phyloP scores from a whole-genome alignment of 2,329 filamentous ascomycete genomes.

The Hypoxylon sp. region DNA sequence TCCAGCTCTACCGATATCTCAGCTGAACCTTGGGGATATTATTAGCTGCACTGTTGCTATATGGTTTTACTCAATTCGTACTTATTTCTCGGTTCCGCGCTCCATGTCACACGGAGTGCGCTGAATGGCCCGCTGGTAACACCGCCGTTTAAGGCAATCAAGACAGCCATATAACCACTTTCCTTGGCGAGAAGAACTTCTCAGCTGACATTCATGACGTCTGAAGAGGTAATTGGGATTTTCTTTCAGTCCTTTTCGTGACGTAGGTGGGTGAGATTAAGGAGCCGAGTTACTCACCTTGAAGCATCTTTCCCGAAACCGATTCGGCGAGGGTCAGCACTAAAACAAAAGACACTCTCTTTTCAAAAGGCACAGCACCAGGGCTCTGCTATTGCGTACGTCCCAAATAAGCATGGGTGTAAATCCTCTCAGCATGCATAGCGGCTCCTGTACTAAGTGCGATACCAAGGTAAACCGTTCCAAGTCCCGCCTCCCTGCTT shows the following conservation, averaged over 20 bases:
- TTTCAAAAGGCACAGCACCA: not conserved
- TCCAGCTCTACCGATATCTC: not conserved
- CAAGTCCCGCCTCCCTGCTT: not conserved
- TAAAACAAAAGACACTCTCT: not conserved
- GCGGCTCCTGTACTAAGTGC: slow-evolving; percentile 3
- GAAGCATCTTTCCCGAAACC: not conserved
- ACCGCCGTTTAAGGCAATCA: not conserved
- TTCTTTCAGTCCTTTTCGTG: not conserved
- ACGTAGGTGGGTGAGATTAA: not conserved
- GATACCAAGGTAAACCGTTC: not conserved
- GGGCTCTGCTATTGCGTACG: not conserved
- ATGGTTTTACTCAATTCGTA: not conserved
- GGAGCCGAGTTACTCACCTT: not conserved
- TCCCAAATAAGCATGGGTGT: not conserved
- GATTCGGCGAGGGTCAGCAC: slow-evolving; percentile 5
- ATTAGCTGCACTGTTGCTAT: not conserved
- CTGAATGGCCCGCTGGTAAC: not conserved
- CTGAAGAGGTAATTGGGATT: not conserved
- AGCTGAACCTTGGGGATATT: not conserved
- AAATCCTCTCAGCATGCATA: slow-evolving; percentile 3
- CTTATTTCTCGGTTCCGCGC: slow-evolving; percentile 1
- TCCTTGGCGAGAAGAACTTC: not conserved
- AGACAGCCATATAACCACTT: not conserved
- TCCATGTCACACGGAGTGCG: slow-evolving; percentile 5
- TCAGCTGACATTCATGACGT: not conserved